phyloP scores from a whole-genome alignment of 2,329 filamentous ascomycete species.

The Myriosclerotinia scirpicola region DNA sequence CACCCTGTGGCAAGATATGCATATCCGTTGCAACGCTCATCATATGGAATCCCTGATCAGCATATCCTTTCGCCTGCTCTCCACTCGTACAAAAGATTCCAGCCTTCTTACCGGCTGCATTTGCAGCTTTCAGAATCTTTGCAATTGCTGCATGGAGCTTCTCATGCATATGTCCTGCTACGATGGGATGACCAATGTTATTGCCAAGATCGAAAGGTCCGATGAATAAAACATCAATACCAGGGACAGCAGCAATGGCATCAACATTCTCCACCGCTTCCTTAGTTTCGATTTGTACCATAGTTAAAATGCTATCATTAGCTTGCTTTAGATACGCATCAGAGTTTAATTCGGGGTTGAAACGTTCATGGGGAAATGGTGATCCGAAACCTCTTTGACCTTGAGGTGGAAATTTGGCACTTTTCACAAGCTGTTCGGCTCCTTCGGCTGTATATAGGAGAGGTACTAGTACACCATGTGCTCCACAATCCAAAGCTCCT shows the following conservation, averaged over 20 bases:
- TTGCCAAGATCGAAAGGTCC: constrained; percentile 66
- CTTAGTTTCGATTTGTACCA: constrained; percentile 67
- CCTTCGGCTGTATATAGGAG: constrained; percentile 56
- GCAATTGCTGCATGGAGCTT: constrained; percentile 60
- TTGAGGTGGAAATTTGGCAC: constrained; percentile 57
- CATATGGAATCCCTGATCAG: constrained; percentile 61
- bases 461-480: constrained; percentile 57
- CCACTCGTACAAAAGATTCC: constrained; percentile 59
- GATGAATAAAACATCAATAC: constrained; percentile 63
- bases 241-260: constrained; percentile 59
- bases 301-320: constrained; percentile 58
- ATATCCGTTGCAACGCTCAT: constrained; percentile 58
- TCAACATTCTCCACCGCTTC: constrained; percentile 62
- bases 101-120: constrained; percentile 63
- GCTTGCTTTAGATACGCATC: constrained; percentile 58
- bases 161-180: constrained; percentile 58
- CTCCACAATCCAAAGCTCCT: constrained; percentile 56
- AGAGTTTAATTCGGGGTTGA: constrained; percentile 49
- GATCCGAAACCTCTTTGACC: constrained; percentile 57
- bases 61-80: constrained; percentile 56
- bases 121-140: constrained; percentile 56
- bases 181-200: constrained; percentile 61
- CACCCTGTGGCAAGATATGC: constrained; percentile 49
- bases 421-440: constrained; percentile 50
- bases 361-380: constrained; percentile 54